phyloP scores from a whole-genome alignment of 129 eudicot species.

The Flaveria linearis region DNA sequence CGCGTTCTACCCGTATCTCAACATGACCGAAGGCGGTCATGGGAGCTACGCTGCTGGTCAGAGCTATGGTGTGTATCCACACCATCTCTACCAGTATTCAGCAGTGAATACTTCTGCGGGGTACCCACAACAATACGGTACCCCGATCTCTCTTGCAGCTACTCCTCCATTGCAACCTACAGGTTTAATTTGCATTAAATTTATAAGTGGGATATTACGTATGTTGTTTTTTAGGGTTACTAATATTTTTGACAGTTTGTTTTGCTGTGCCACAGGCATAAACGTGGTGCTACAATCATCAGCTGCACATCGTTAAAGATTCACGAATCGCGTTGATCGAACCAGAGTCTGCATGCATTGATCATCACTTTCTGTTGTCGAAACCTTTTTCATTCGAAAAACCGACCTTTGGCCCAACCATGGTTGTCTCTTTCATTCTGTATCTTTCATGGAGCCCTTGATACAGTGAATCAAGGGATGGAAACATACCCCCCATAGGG shows the following conservation, averaged over 20 bases:
- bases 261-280: constrained; percentile 99
- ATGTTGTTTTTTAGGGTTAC: constrained; percentile 27
- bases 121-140: constrained; percentile 68
- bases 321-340: constrained; percentile 35
- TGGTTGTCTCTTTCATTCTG: constrained; percentile 60
- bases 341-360: not conserved
- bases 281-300: constrained; percentile 74
- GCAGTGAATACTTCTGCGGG: constrained; percentile 56
- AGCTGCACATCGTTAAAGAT: constrained; percentile 73
- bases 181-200: constrained; percentile 50
- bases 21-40: constrained; percentile 57
- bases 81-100: constrained; percentile 62
- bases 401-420: constrained; percentile 84
- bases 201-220: not conserved
- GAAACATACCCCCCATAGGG: constrained; percentile 73
- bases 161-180: constrained; percentile 73
- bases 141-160: constrained; percentile 80
- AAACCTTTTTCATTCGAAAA: constrained; percentile 36
- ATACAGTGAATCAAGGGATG: constrained; percentile 40
- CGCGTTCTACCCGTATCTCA: constrained; percentile 78
- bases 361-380: constrained; percentile 32
- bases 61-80: constrained; percentile 74
- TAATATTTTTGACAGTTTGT: constrained; percentile 94
- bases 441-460: constrained; percentile 40
- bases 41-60: constrained; percentile 58